Evolutionary conservation across 208 protist genomes (phyloP), one percentile per base, ranked within the genome.

Genomic region (Zelonia costaricensis): DNA sequence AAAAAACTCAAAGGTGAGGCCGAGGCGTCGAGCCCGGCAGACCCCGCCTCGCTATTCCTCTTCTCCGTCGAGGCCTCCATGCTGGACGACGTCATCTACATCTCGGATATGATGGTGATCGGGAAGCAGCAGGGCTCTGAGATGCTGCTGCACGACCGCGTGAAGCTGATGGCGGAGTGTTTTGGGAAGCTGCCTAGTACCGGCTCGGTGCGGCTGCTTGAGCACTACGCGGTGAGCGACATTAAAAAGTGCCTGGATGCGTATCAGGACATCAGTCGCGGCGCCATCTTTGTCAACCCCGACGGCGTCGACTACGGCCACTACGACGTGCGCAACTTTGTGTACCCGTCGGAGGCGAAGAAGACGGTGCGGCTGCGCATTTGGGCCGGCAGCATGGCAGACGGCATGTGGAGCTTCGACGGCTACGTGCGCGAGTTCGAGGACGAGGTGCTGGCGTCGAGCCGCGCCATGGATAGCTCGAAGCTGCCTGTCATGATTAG

Each of bases 51-150:
- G n/a, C 35, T 22, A 16, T 18, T 74, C 13, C 55, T 76, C 18
- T 92, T 94, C 67, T 91, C 80, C 44, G 68, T 94, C 28, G 85
- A 94, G 64, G 88, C 84, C 4, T 79, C 80, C 16, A 80, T 91
- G 72, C 48, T 79, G 15, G 54, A 84, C 12, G 64, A 78, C 48
- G 54, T 69, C n/a, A 72, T 94, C 8, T 91, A 94, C 75, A 83
- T 94, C 39, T 86, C 83, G 2, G 88, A 94, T 58, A 73, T 94
- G 65, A 80, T 94, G 65, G 27, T 84, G 27, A 39, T 94, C 15
- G 84, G 79, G 51, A 61, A 54, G 42, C 51, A 76, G 22, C 48
- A 76, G 13, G 88, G 84, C 3, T 68, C 67, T 1, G 57, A 82
- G 39, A 83, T 78, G 67, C 65, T 84, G 44, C 76, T 92, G 58